These are phyloP conservation scores for Ilex aquifolium DNA, from an alignment of 257 asterid species.

Conservation along the genomic window DNA sequence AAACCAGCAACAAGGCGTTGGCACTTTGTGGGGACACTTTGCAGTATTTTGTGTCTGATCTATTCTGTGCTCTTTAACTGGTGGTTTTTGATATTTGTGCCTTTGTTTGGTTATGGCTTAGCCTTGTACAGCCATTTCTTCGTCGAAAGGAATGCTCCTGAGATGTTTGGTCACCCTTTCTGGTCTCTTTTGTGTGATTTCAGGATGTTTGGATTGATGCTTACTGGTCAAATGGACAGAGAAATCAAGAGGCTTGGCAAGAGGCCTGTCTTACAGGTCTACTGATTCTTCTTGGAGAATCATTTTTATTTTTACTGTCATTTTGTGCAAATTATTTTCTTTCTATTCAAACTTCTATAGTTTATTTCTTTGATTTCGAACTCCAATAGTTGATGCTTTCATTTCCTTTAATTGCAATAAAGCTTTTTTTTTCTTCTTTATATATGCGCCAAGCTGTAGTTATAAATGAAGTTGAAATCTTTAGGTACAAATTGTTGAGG, in stretches of 20 bases:
- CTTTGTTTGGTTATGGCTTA: conserved; percentile 74
- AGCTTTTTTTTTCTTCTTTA: neutral
- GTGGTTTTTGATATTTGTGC: conserved; percentile 65
- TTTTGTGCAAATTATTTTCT: conserved; percentile 1
- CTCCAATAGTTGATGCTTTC: neutral
- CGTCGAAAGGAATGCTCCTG: conserved; percentile 87
- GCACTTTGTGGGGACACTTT: conserved; percentile 93
- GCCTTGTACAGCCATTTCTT: conserved; percentile 98
- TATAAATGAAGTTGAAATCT: too few relatives aligned
- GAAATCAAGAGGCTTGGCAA: conserved; percentile 99
- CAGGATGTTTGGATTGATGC: conserved; percentile 97
- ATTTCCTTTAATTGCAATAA: neutral
- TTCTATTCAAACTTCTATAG: neutral
- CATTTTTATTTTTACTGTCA: neutral
- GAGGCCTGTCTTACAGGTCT: conserved; percentile 80
- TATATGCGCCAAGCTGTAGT: too few relatives aligned
- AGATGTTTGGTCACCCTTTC: conserved; percentile 87
- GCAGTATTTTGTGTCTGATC: conserved; percentile 65
- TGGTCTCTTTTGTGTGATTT: conserved; percentile 91
- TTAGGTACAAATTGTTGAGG: too few relatives aligned
- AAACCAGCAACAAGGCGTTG: conserved; percentile 84
- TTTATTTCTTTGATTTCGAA: neutral
- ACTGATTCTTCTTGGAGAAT: conserved; percentile 19
- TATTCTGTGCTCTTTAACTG: conserved; percentile 62
- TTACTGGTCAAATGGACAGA: conserved; percentile 84